These are phyloP conservation scores for Akanthomyces lecanii DNA, from an alignment of 2,329 filamentous ascomycete species.

Conservation along the genomic window DNA sequence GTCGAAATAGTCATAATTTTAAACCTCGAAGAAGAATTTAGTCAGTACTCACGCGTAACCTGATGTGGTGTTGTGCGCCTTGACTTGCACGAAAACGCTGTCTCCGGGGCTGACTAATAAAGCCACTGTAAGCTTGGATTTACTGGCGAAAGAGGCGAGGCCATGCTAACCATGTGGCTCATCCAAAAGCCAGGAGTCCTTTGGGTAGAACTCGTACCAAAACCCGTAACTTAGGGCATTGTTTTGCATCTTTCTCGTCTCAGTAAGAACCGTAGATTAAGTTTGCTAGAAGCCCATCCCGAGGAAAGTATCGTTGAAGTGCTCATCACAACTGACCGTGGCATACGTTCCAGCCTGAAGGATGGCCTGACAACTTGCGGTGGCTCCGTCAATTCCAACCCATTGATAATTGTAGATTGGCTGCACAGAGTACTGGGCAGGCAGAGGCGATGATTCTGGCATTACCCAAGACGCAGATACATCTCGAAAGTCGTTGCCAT, in stretches of 20 bases:
- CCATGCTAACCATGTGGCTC: not conserved
- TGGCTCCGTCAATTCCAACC: constrained; percentile 1
- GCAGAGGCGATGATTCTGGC: not conserved
- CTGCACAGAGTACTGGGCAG: not conserved
- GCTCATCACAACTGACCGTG: not conserved
- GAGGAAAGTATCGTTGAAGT: too few relatives aligned
- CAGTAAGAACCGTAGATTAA: too few relatives aligned
- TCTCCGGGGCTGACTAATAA: not conserved
- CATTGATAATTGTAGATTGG: not conserved
- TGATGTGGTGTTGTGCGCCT: not conserved
- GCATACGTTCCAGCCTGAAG: constrained; percentile 3
- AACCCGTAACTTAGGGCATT: not conserved
- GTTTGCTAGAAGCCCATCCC: too few relatives aligned
- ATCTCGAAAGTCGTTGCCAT: not conserved
- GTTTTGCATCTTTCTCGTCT: not conserved
- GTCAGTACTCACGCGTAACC: not conserved
- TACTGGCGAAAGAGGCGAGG: not conserved
- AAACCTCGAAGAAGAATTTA: too few relatives aligned
- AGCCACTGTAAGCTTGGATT: not conserved
- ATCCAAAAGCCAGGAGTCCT: not conserved
- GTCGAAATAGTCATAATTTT: too few relatives aligned
- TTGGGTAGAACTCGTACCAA: constrained; percentile 7
- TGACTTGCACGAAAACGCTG: not conserved
- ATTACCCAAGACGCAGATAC: not conserved
- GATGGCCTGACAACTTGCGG: not conserved